Evolutionary conservation across 192 early-diverging fungal genomes (phyloP).

Genomic region (Entrophospora sp.): DNA sequence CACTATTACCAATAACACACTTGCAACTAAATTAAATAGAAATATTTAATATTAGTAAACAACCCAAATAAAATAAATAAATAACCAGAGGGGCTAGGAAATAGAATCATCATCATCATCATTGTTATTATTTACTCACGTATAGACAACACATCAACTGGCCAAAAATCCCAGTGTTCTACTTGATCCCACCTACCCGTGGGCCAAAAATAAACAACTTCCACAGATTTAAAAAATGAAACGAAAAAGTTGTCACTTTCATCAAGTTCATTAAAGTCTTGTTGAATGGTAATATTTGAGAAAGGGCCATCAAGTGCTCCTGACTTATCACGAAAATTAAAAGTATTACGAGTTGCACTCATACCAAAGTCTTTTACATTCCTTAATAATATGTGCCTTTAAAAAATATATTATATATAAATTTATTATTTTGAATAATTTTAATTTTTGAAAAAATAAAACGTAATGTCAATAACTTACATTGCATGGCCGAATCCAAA

Average conservation of each 20-base stretch:
- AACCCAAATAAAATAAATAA: background rate
- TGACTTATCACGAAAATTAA: too few relatives aligned
- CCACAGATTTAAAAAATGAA: background rate
- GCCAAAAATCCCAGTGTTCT: background rate
- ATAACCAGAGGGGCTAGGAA: too few relatives aligned
- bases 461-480: too few relatives aligned
- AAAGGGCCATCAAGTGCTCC: background rate
- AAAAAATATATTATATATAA: background rate
- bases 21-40: background rate
- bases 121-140: background rate
- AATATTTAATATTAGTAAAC: background rate
- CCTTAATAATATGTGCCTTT: background rate
- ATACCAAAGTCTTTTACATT: background rate
- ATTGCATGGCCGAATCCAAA: background rate
- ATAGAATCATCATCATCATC: too few relatives aligned
- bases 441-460: too few relatives aligned
- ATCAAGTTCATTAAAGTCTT: background rate
- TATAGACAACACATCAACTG: background rate
- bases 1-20: background rate
- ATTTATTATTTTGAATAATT: background rate
- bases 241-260: background rate
- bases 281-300: background rate
- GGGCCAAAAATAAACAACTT: background rate
- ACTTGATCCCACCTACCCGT: conserved; percentile 9
- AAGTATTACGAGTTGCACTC: background rate